A percentile compares a stretch with the other conserved stretches of the same genome.
Conservation (phyloP, 1,284 basidiomycete genomes). For the Sporisorium scitamineum region DNA sequence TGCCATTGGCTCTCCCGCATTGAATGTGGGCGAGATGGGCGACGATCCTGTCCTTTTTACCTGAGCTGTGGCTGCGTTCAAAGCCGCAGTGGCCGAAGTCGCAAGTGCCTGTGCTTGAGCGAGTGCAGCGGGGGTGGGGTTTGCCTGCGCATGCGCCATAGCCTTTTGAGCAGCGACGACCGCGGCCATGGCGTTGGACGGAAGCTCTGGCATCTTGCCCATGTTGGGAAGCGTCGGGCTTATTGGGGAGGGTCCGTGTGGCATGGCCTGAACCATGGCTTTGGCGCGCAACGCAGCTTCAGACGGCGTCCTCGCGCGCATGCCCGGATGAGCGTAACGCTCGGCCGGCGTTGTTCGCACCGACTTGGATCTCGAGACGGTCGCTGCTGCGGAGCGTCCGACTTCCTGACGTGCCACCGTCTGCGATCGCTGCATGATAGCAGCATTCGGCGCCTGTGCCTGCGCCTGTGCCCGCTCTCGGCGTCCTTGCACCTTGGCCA, state of each 20-base stretch:
- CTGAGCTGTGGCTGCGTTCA: constrained; percentile 40
- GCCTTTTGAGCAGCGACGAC: constrained; percentile 47
- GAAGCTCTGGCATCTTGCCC: constrained; percentile 37
- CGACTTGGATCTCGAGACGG: constrained; percentile 36
- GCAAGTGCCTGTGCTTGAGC: constrained; percentile 51
- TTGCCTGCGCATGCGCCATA: constrained; percentile 41
- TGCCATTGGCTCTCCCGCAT: constrained; percentile 19
- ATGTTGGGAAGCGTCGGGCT: constrained; percentile 16
- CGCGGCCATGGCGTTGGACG: constrained; percentile 37
- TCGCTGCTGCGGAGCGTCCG: constrained; percentile 11
- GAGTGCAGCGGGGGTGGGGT: constrained; percentile 29
- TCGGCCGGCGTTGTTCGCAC: constrained; percentile 36
- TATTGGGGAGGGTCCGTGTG: constrained; percentile 19
- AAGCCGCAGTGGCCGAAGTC: constrained; percentile 38
- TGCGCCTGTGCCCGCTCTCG: constrained; percentile 25
- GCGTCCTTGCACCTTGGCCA: constrained; percentile 38
- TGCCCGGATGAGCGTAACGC: constrained; percentile 31
- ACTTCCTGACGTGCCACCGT: constrained; percentile 35
- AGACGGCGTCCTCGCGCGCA: constrained; percentile 42
- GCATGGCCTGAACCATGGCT: constrained; percentile 37
- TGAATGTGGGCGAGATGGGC: constrained; percentile 32
- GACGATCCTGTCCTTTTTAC: constrained; percentile 26
- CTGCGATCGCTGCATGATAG: constrained; percentile 36
- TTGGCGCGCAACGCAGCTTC: constrained; percentile 48
- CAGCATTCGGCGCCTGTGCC: constrained; percentile 26